Conservation (phyloP, 768 basidiomycete species). For the Neoboletus brunneissimus region DNA sequence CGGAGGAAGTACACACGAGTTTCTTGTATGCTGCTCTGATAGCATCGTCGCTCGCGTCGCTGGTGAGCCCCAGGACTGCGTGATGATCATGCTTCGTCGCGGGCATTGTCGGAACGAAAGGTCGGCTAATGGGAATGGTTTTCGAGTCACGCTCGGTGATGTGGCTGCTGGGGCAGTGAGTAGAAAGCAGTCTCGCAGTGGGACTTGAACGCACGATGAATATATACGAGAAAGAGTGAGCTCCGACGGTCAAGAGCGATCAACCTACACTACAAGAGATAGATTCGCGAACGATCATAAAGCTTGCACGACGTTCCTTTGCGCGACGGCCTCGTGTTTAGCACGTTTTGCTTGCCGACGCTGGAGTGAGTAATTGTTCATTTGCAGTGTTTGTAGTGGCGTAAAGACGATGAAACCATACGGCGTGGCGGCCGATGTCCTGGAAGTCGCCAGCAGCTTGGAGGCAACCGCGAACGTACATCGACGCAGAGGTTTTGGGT, state of each 20-base stretch:
- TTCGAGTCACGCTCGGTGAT: constrained; percentile 7
- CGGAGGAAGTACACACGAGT: constrained; percentile 42
- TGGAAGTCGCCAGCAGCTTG: not conserved
- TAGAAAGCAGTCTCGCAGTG: constrained; percentile 6
- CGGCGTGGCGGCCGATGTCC: constrained; percentile 1
- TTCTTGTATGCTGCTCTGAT: constrained; percentile 62
- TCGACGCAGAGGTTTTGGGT: not conserved
- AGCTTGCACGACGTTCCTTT: constrained; percentile 18
- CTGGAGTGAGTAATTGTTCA: constrained; percentile 29
- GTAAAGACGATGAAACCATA: constrained; percentile 15
- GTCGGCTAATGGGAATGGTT: constrained; percentile 8
- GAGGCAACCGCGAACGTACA: not conserved
- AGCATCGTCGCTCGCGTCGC: constrained; percentile 46
- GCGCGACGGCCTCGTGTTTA: constrained; percentile 29
- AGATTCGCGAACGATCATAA: constrained; percentile 26
- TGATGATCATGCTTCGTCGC: constrained; percentile 30
- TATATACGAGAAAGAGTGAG: constrained; percentile 29
- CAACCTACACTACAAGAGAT: constrained; percentile 16
- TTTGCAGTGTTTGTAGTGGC: constrained; percentile 20
- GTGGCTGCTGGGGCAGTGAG: constrained; percentile 5
- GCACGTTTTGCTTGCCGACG: constrained; percentile 35
- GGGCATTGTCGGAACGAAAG: constrained; percentile 28
- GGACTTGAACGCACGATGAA: constrained; percentile 14
- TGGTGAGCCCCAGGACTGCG: constrained; percentile 44
- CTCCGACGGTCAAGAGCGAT: constrained; percentile 25